phyloP scores from a whole-genome alignment of 1,139 yeast species.

The Scheffersomyces segobiensis region DNA sequence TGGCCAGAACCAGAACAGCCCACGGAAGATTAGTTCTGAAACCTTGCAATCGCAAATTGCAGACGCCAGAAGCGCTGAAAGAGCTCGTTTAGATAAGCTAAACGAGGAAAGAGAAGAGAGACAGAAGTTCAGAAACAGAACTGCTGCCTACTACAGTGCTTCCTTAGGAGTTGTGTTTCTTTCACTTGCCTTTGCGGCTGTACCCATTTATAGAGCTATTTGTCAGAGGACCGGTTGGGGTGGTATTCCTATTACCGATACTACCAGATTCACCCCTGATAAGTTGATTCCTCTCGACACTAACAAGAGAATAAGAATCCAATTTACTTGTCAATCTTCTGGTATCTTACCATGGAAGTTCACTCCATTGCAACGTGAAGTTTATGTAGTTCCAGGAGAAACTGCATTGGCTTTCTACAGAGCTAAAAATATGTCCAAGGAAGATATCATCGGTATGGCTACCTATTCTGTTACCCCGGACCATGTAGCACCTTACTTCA shows the following conservation, averaged over 20 bases:
- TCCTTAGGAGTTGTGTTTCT: slow-evolving; percentile 72
- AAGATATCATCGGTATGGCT: slow-evolving; percentile 97
- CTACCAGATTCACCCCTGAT: slow-evolving; percentile 78
- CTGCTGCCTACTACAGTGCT: slow-evolving; percentile 72
- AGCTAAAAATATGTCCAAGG: slow-evolving; percentile 82
- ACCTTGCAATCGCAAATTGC: not conserved
- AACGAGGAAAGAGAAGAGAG: slow-evolving; percentile 28
- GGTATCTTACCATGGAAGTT: slow-evolving; percentile 94
- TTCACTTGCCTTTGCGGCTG: slow-evolving; percentile 87
- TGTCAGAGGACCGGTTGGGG: slow-evolving; percentile 97
- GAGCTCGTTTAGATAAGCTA: slow-evolving; percentile 11
- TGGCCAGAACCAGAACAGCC: not conserved
- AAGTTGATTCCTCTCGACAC: slow-evolving; percentile 87
- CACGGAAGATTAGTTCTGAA: not conserved
- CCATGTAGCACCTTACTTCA: slow-evolving; percentile 92
- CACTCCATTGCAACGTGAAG: slow-evolving; percentile 92
- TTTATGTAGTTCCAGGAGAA: slow-evolving; percentile 93
- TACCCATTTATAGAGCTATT: slow-evolving; percentile 86
- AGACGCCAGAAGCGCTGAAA: slow-evolving; percentile 1
- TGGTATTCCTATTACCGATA: slow-evolving; percentile 91
- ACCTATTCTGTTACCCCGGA: slow-evolving; percentile 96
- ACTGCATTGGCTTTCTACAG: slow-evolving; percentile 95
- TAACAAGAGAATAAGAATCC: slow-evolving; percentile 74
- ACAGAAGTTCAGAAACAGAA: slow-evolving; percentile 34
- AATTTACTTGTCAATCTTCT: slow-evolving; percentile 90